phyloP scores from a whole-genome alignment of 441 rosid genomes.

The Breynia disticha region DNA sequence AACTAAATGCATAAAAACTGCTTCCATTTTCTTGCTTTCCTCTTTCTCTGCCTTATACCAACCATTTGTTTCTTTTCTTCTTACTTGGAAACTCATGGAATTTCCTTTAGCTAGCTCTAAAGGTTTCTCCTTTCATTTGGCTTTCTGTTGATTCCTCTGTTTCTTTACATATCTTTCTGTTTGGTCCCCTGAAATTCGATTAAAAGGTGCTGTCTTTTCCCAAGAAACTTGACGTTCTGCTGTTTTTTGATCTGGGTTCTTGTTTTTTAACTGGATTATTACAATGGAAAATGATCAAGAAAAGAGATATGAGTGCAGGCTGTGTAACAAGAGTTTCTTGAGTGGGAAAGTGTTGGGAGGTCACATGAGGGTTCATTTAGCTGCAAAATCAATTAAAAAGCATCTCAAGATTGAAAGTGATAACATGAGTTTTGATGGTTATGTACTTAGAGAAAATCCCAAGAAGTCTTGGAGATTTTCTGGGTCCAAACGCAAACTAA shows the following conservation, averaged over 20 bases:
- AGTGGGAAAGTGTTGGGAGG: slow-evolving; percentile 28
- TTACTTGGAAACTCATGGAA: too few relatives aligned
- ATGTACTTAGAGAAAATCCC: slow-evolving; percentile 56
- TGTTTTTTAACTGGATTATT: slow-evolving; percentile 11
- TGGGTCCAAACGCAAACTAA: slow-evolving; percentile 6
- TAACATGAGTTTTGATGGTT: slow-evolving; percentile 27
- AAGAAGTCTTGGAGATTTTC: slow-evolving; percentile 61
- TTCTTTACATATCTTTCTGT: too few relatives aligned
- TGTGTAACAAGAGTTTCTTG: slow-evolving; percentile 27
- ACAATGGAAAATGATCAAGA: slow-evolving; percentile 24
- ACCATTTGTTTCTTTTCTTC: too few relatives aligned
- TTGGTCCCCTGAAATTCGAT: too few relatives aligned
- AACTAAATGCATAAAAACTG: too few relatives aligned
- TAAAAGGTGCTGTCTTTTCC: too few relatives aligned
- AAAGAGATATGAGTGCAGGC: slow-evolving; percentile 24
- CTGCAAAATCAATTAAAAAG: slow-evolving; percentile 18
- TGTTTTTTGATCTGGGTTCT: slow-evolving; percentile 16
- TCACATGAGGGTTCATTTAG: slow-evolving; percentile 29
- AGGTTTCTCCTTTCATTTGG: too few relatives aligned
- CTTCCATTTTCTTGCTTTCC: too few relatives aligned
- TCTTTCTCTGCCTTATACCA: too few relatives aligned
- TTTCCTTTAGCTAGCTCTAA: too few relatives aligned
- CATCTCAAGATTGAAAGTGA: slow-evolving; percentile 10
- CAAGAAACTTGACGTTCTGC: background rate
- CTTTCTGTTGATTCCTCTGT: too few relatives aligned